Base-by-base conservation (phyloP, 1,284 basidiomycete genomes). In the Cryptococcus sp. region DNA sequence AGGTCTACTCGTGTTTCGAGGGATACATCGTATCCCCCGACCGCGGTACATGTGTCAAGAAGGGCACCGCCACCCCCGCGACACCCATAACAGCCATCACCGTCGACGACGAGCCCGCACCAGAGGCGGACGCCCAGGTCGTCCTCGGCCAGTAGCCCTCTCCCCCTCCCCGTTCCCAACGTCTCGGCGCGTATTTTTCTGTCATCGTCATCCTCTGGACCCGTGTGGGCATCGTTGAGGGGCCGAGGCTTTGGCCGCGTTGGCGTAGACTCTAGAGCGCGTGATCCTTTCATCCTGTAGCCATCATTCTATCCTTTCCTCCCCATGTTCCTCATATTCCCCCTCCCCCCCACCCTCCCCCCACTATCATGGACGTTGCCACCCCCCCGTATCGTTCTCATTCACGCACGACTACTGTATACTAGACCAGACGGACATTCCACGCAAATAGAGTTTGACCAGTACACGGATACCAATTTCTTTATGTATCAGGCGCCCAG, bases 11-110 rank as follows among this genome's bases (percentile, higher is more conserved):
- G 7, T 79, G 77, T 59, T 69, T 67, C 38, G 71, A 72, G 8
- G 77, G 76, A n/a, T 77, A 67, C 56, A 66, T 67, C 44, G 69
- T 77, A 20, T 67, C 71, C 4, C 57, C 65, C 11, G 77, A 77
- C 55, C 56, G 69, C 40, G 56, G 56, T 44, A 53, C 62, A 4
- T 79, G 77, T 50, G 66, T 76, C 52, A 70, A 65, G 57, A 67
- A 63, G 55, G 69, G 66, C 23, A 60, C 68, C 1, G 59, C 53
- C 2, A 61, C 59, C n/a, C 64, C 69, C 5, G 67, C 69, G 8
- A 68, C 67, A 18, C 67, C 67, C 2, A 49, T 71, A n/a, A 70
- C 68, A 2, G 67, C 68, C 11, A 33, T 67, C 45, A 52, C 48
- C 33, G n/a, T 50, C 39, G 47, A 53, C 28, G 28, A 9, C 20